Evolutionary conservation across 2,329 filamentous ascomycete species (phyloP).

Genomic region (Cryoendolithus antarcticus): DNA sequence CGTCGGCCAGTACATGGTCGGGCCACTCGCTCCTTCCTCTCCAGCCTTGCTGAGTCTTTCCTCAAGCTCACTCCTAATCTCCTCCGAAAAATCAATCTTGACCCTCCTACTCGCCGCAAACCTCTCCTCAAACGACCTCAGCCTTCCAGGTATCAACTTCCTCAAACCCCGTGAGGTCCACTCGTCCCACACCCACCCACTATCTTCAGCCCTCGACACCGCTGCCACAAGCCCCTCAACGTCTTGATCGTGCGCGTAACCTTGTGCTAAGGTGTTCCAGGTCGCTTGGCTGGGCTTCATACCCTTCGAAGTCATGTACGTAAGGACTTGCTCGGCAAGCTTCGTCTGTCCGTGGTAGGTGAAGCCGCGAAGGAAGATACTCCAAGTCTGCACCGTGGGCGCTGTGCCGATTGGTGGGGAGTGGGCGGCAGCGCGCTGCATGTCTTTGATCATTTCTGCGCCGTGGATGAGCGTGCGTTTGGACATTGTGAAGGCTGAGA

Average conservation of each 20-base stretch:
- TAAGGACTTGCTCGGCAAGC: slow-evolving; percentile 53
- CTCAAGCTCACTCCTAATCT: slow-evolving; percentile 8
- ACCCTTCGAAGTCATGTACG: slow-evolving; percentile 55
- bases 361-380: slow-evolving; percentile 62
- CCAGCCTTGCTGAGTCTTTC: slow-evolving; percentile 4
- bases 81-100: slow-evolving; percentile 12
- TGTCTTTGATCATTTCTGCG: slow-evolving; percentile 46
- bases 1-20: no score
- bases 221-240: slow-evolving; percentile 42
- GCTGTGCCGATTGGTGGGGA: slow-evolving; percentile 7
- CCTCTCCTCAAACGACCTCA: slow-evolving; percentile 6
- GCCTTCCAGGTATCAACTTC: slow-evolving; percentile 9
- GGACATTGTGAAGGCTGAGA: slow-evolving; percentile 39
- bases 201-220: slow-evolving; percentile 46
- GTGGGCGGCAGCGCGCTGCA: slow-evolving; percentile 27
- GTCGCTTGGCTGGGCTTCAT: slow-evolving; percentile 53
- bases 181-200: slow-evolving; percentile 14
- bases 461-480: slow-evolving; percentile 37
- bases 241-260: slow-evolving; percentile 51
- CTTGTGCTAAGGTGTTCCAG: slow-evolving; percentile 59
- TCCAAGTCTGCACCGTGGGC: slow-evolving; percentile 63
- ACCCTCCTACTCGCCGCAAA: slow-evolving; percentile 7
- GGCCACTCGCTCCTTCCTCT: not conserved
- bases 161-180: slow-evolving; percentile 13
- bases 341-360: slow-evolving; percentile 45